A percentile compares a stretch with the other conserved stretches of the same genome.
Conservation (phyloP, 2,329 filamentous ascomycete genomes). For the Fonsecaea nubica region DNA sequence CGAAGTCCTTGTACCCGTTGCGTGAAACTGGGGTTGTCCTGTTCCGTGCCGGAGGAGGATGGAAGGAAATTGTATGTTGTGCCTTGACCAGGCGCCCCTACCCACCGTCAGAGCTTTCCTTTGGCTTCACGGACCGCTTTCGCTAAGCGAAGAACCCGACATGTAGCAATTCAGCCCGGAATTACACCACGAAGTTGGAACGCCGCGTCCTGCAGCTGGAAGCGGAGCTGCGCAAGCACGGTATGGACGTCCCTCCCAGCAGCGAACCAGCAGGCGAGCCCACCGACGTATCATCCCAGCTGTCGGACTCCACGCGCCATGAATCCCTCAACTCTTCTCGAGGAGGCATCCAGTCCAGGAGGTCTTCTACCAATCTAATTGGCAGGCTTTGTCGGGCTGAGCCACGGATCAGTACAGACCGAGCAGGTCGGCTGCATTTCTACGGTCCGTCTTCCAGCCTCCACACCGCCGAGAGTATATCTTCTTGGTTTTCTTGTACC, state of each 20-base stretch:
- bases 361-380: background rate
- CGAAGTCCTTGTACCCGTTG: background rate
- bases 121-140: too few species aligned
- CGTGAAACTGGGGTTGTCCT: background rate
- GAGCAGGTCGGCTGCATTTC: background rate
- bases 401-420: background rate
- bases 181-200: background rate
- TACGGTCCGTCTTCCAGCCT: background rate
- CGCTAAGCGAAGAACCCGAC: background rate
- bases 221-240: constrained; percentile 1
- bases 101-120: background rate
- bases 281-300: too few species aligned
- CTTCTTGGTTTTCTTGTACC: background rate
- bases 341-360: background rate
- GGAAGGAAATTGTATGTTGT: background rate
- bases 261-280: background rate
- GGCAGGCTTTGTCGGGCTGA: background rate
- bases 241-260: background rate
- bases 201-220: background rate
- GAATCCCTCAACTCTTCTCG: background rate
- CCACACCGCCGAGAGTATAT: background rate
- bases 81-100: too few species aligned
- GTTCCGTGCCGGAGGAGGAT: background rate
- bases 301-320: background rate
- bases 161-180: background rate